phyloP scores from a whole-genome alignment of 176 grass and related monocot species.

The Carex littledalei region DNA sequence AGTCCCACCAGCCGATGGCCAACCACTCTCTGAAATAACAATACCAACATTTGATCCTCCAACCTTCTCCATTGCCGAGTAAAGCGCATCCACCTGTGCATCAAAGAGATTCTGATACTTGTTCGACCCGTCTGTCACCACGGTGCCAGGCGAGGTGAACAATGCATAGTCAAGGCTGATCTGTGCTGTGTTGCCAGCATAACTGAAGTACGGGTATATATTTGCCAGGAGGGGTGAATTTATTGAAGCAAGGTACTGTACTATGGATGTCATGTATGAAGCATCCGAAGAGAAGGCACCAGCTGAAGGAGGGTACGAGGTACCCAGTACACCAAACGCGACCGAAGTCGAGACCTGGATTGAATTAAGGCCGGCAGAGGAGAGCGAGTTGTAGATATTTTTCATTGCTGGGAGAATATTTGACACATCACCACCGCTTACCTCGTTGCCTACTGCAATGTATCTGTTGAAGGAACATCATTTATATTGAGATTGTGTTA shows the following conservation, averaged over 20 bases:
- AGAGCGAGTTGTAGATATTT: slow-evolving; percentile 42
- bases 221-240: slow-evolving; percentile 56
- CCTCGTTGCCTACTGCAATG: slow-evolving; percentile 72
- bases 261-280: slow-evolving; percentile 49
- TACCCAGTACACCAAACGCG: slow-evolving; percentile 40
- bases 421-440: slow-evolving; percentile 12
- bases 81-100: slow-evolving; percentile 16
- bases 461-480: too few species aligned
- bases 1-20: slow-evolving; percentile 26
- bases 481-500: too few species aligned
- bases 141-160: slow-evolving; percentile 34
- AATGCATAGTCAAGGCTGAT: slow-evolving; percentile 43
- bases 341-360: slow-evolving; percentile 60
- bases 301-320: slow-evolving; percentile 57
- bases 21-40: slow-evolving; percentile 28
- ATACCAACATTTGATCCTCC: background rate
- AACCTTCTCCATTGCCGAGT: slow-evolving; percentile 26
- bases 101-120: slow-evolving; percentile 34
- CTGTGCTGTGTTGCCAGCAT: slow-evolving; percentile 18
- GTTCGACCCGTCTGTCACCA: slow-evolving; percentile 10
- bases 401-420: slow-evolving; percentile 53
- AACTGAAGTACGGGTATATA: slow-evolving; percentile 76
- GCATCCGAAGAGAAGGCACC: slow-evolving; percentile 31
- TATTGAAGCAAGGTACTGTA: slow-evolving; percentile 50
- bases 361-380: slow-evolving; percentile 28